These are phyloP conservation scores for Cladosporium oxysporum DNA, from an alignment of 2,329 filamentous ascomycete species.

Conservation along the genomic window DNA sequence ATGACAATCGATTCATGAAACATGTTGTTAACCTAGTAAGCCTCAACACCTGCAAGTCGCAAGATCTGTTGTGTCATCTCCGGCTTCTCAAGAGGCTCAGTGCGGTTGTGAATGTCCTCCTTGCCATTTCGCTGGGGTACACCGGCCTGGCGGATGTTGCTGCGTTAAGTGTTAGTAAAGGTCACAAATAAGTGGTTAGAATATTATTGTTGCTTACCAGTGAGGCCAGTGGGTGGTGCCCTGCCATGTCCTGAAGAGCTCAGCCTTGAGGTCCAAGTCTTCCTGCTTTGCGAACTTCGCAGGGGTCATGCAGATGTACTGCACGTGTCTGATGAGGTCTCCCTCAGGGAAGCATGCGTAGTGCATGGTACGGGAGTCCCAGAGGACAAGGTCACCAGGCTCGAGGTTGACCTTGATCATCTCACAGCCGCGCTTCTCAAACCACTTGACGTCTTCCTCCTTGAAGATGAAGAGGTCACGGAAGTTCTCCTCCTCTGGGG, in stretches of 20 bases:
- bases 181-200: not conserved
- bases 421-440: constrained; percentile 27
- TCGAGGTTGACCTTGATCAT: constrained; percentile 27
- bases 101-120: constrained; percentile 41
- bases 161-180: constrained; percentile 10
- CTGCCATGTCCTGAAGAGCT: constrained; percentile 38
- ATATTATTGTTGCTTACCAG: constrained; percentile 5
- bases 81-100: constrained; percentile 44
- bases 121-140: constrained; percentile 42
- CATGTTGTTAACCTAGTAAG: constrained; percentile 43
- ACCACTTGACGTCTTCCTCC: constrained; percentile 36
- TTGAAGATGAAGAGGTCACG: constrained; percentile 48
- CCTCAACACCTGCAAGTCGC: constrained; percentile 40
- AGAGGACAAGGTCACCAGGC: constrained; percentile 29
- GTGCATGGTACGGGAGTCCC: constrained; percentile 47
- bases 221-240: constrained; percentile 46
- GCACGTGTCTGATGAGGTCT: constrained; percentile 32
- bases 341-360: constrained; percentile 40
- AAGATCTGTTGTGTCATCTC: constrained; percentile 39
- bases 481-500: constrained; percentile 37
- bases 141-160: constrained; percentile 42
- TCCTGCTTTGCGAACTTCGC: constrained; percentile 41
- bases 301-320: constrained; percentile 40
- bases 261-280: constrained; percentile 38
- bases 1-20: constrained; percentile 18